Evolutionary conservation across 495 filamentous ascomycete species (phyloP), one percentile per base, ranked within the genome.

Genomic region (Trichoderma orchidacearum): DNA sequence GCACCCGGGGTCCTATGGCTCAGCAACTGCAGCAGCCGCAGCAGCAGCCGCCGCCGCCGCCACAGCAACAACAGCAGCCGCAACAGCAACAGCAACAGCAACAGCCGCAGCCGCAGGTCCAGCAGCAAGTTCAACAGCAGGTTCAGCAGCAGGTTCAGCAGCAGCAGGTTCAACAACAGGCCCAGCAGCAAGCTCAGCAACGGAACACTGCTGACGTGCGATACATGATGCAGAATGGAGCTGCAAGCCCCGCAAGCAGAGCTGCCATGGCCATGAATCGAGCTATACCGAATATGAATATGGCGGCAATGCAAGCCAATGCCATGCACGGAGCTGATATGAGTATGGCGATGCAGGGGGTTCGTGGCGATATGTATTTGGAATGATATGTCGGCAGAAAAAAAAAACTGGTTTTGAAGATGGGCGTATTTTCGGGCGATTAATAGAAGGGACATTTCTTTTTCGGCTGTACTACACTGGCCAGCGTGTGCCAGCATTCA

Each of bases 291-390:
- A 68, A 63, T 45, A 57, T 61, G 57, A 64, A 61, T 36, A 48
- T 58, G 15, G 54, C 41, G 21, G 41, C 58, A 23, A 58, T 66
- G 55, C 66, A 68, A 41, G 66, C 30, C 31, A 21, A 29, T 31
- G 30, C 23, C 23, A 56, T 52, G 45, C 57, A 54, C 27, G 30
- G 30, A 3, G 30, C 62, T 21, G 67, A 66, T 21, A 59, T 64
- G 62, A 63, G 62, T 41, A 38, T 58, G 25, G 60, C 60, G 30
- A 62, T 70, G 59, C 67, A 71, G 51, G 66, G 65, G 38, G 64
- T 70, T 58, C 61, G 58, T 54, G 63, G 64, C 55, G 70, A 73
- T n/a, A 73, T 73, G 70, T 73, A 68, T 57, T 66, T 70, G 61
- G 68, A 70, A 38, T 66, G 55, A 66, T 52, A 50, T 23, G 48